These are phyloP conservation scores for Lentithecium fluviatile DNA, from an alignment of 495 filamentous ascomycete genomes.

Conservation along the genomic window DNA sequence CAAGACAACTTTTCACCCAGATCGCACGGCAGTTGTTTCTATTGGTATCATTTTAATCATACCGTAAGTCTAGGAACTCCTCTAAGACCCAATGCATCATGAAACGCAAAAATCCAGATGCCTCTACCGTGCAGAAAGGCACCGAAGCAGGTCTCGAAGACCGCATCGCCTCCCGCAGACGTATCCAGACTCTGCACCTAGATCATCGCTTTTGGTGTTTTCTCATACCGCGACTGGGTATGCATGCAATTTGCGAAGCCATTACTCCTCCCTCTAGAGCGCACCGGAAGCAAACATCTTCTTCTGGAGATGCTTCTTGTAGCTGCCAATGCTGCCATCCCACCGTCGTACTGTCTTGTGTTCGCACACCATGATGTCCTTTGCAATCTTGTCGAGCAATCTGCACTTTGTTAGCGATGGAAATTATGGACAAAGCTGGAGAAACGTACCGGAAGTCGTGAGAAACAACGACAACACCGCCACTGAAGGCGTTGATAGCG, in stretches of 20 bases:
- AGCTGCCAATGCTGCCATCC: slow-evolving; percentile 85
- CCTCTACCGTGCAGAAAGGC: slow-evolving; percentile 21
- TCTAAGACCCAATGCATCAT: slow-evolving; percentile 35
- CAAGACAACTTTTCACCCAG: too few relatives aligned
- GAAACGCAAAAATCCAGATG: slow-evolving; percentile 24
- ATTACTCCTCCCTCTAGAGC: slow-evolving; percentile 49
- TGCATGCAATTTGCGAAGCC: slow-evolving; percentile 5
- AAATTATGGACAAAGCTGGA: not conserved
- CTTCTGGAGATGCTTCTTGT: slow-evolving; percentile 98
- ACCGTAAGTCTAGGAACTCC: slow-evolving; percentile 30
- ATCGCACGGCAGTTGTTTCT: too few relatives aligned
- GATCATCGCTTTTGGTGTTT: not conserved
- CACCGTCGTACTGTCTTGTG: slow-evolving; percentile 86
- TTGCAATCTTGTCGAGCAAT: slow-evolving; percentile 98
- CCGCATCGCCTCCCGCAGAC: slow-evolving; percentile 7
- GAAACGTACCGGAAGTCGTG: slow-evolving; percentile 89
- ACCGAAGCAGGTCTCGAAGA: slow-evolving; percentile 18
- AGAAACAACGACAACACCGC: slow-evolving; percentile 95
- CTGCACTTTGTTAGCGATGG: slow-evolving; percentile 47
- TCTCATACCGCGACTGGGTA: not conserved
- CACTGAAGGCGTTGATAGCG: slow-evolving; percentile 92
- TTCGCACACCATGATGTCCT: slow-evolving; percentile 99
- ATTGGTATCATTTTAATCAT: slow-evolving; percentile 13
- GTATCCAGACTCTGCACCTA: slow-evolving; percentile 3
- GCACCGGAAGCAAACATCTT: slow-evolving; percentile 78